Base-by-base conservation (phyloP, 345 rosid genomes). In the Carallia brachiata region DNA sequence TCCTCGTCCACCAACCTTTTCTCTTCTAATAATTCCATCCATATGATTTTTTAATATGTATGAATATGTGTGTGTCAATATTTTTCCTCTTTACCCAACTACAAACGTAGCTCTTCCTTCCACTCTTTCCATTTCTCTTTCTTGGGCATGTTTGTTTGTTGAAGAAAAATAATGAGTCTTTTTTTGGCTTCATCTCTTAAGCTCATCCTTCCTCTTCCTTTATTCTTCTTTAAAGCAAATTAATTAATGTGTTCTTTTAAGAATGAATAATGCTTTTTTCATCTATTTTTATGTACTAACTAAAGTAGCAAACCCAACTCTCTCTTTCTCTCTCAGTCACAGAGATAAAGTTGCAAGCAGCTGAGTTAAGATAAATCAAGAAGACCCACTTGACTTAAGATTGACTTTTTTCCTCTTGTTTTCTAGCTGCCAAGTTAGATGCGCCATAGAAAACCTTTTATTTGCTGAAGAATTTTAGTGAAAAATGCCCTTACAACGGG, bases 121-220 rank as follows among this genome's bases (percentile, higher is more conserved):
- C 17, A 44, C 59, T 69, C 65, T 71, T 65, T 65, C 56, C 75
- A 68, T 65, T 70, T 70, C 54, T 72, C 67, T 69, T 69, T 65
- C 71, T 73, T 64, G 81, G 73, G 81, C 88, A 84, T 81, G 85
- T 81, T 84, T 79, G 90, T 84, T 84, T 75, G 77, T 72, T 78
- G 75, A 80, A 72, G 67, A 72, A 76, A 75, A 80, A 82, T 73
- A 44, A 56, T 56, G 60, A 6, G 18, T 56, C 32, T 19, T 56
- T 56, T 60, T 73, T 71, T n/a, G 71, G 63, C 64, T 60, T 67
- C 61, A 17, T 62, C 55, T 72, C 72, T 63, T 69, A 53, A 19
- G 10, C 39, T 32, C 63, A 19, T 27, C n/a, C n/a, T n/a, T 10
- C 15, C 13, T 56, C 32, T 23, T 56, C 56, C 75, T 75, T 73